Percentiles rank a stretch among this genome's conserved stretches.
phyloP scores from a whole-genome alignment of 208 protist genomes.

The Wallacemonas collosoma region DNA sequence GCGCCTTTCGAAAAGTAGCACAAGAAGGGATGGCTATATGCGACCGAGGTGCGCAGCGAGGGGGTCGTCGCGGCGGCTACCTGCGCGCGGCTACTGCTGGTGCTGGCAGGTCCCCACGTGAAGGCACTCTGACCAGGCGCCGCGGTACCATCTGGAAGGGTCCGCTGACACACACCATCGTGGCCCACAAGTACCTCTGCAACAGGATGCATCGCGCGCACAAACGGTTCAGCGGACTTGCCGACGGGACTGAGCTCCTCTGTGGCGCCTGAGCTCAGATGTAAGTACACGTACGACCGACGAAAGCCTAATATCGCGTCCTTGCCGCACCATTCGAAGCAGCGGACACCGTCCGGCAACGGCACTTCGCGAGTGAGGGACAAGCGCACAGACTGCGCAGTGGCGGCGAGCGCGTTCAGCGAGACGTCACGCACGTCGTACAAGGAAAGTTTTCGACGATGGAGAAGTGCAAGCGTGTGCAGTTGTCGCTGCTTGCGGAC shows the following conservation, averaged over 20 bases:
- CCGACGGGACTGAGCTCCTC: slow-evolving; percentile 26
- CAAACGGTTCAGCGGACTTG: slow-evolving; percentile 24
- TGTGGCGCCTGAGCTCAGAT: slow-evolving; percentile 17
- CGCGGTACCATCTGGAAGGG: slow-evolving; percentile 61
- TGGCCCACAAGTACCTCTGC: slow-evolving; percentile 59
- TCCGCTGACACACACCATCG: slow-evolving; percentile 43
- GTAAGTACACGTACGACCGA: slow-evolving; percentile 42
- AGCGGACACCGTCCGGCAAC: slow-evolving; percentile 51
- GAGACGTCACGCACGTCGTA: slow-evolving; percentile 44
- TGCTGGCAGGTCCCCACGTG: slow-evolving; percentile 7
- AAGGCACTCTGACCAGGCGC: slow-evolving; percentile 40
- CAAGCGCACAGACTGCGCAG: slow-evolving; percentile 15
- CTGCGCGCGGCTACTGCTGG: neutral
- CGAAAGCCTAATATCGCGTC: slow-evolving; percentile 58
- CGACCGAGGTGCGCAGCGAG: neutral
- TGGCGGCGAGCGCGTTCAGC: slow-evolving; percentile 5
- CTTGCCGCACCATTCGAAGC: slow-evolving; percentile 55
- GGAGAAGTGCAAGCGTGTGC: slow-evolving; percentile 55
- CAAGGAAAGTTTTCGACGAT: slow-evolving; percentile 49
- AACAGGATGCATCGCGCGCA: slow-evolving; percentile 62
- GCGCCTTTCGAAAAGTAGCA: slow-evolving; percentile 11
- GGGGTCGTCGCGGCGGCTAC: slow-evolving; percentile 12
- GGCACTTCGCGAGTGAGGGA: slow-evolving; percentile 28
- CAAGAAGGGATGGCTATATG: slow-evolving; percentile 15
- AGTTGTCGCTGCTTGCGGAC: slow-evolving; percentile 46